A percentile compares a stretch with the other conserved stretches of the same genome.
Evolutionary conservation across 352 stramenopile genomes (phyloP).

Genomic region (Globisporangium carolinianum): DNA sequence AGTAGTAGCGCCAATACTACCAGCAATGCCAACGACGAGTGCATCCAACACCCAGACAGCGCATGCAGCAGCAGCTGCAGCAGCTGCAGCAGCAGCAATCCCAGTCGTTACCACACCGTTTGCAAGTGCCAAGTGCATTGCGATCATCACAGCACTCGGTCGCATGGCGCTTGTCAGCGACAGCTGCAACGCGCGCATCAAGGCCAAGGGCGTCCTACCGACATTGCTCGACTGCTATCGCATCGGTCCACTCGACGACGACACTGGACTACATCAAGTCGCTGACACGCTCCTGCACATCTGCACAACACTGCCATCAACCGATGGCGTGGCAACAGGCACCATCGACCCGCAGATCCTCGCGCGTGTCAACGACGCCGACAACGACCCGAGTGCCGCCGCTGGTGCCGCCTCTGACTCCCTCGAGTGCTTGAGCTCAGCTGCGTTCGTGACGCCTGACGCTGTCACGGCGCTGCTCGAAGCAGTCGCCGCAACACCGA

Average conservation of each 20-base stretch:
- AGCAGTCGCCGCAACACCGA: slow-evolving; percentile 5
- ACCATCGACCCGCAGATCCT: slow-evolving; percentile 21
- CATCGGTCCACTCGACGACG: slow-evolving; percentile 10
- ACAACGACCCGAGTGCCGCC: neutral
- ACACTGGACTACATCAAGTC: slow-evolving; percentile 35
- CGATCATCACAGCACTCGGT: slow-evolving; percentile 36
- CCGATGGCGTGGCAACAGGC: neutral
- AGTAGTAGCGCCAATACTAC: slow-evolving; percentile 5
- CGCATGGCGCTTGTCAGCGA: slow-evolving; percentile 40
- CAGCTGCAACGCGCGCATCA: slow-evolving; percentile 29
- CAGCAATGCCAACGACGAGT: slow-evolving; percentile 14
- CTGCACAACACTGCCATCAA: slow-evolving; percentile 9
- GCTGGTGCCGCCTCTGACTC: neutral
- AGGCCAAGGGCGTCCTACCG: slow-evolving; percentile 24
- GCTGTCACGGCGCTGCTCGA: slow-evolving; percentile 30
- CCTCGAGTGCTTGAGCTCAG: slow-evolving; percentile 6
- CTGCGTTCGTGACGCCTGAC: slow-evolving; percentile 28
- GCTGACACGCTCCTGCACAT: slow-evolving; percentile 58
- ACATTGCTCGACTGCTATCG: slow-evolving; percentile 39
- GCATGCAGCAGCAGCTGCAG: slow-evolving; percentile 10
- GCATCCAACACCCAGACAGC: no score
- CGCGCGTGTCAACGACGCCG: neutral
- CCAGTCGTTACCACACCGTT: slow-evolving; percentile 12
- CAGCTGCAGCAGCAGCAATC: slow-evolving; percentile 5
- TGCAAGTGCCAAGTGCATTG: slow-evolving; percentile 18